These are phyloP conservation scores for Linum trigynum DNA, from an alignment of 345 rosid species.

Conservation along the genomic window DNA sequence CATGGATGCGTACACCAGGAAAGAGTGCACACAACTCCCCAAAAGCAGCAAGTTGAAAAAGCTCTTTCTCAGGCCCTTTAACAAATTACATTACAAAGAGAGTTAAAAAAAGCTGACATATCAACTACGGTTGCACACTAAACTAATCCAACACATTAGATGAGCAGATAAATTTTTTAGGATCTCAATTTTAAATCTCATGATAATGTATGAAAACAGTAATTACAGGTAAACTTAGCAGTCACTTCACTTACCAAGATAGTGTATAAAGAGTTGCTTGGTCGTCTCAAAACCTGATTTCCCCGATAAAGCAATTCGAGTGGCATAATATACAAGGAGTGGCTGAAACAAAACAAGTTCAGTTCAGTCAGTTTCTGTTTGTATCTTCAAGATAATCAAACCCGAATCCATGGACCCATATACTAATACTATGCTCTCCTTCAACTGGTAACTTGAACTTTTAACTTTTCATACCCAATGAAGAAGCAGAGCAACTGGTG, in stretches of 20 bases:
- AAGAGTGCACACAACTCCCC: conserved; percentile 75
- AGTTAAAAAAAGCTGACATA: background rate
- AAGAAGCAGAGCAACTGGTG: conserved; percentile 81
- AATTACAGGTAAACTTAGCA: background rate
- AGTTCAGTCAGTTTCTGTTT: background rate
- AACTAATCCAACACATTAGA: background rate
- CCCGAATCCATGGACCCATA: background rate
- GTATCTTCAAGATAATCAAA: background rate
- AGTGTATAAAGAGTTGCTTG: conserved; percentile 58
- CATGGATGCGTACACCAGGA: conserved; percentile 45
- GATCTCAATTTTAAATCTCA: too few relatives aligned
- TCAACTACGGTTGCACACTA: background rate
- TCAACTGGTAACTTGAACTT: conserved; percentile 3
- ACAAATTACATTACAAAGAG: conserved; percentile 19
- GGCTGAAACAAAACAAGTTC: conserved; percentile 42
- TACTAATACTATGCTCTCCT: background rate
- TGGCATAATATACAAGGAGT: conserved; percentile 60
- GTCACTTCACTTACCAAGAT: conserved; percentile 47
- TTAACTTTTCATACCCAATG: conserved; percentile 59
- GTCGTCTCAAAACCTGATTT: conserved; percentile 24
- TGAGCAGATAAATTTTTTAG: too few relatives aligned
- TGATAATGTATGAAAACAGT: too few relatives aligned
- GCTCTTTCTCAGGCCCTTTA: conserved; percentile 93
- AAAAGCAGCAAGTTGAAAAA: conserved; percentile 68
- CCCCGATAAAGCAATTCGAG: conserved; percentile 38